Conservation (phyloP, 192 early-diverging fungal species). For the Oehlia diaphana region DNA sequence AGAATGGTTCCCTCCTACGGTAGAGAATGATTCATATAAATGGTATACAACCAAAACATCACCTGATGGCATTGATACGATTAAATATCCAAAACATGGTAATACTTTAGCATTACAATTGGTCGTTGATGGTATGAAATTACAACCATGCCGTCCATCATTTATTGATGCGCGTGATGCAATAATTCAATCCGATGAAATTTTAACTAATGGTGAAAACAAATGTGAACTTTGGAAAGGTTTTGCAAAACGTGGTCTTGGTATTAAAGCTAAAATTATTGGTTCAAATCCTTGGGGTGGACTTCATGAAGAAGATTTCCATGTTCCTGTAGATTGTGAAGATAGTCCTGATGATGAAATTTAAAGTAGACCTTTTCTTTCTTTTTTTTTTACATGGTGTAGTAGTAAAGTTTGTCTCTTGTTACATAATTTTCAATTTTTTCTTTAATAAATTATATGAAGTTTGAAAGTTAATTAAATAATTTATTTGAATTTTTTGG, state of each 20-base stretch:
- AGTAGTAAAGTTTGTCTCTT: background rate
- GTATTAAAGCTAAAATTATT: conserved; percentile 63
- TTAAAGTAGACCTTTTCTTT: background rate
- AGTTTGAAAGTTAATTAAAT: background rate
- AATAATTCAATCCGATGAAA: conserved; percentile 65
- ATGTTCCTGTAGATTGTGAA: conserved; percentile 39
- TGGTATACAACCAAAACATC: conserved; percentile 21
- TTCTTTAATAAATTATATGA: background rate
- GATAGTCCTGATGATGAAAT: background rate
- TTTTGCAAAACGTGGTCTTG: conserved; percentile 91
- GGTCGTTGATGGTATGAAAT: conserved; percentile 73
- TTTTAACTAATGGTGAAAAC: conserved; percentile 66
- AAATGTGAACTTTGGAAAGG: conserved; percentile 70
- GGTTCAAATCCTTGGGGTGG: conserved; percentile 63
- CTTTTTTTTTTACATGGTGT: background rate
- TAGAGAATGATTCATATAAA: conserved; percentile 14
- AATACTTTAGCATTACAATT: conserved; percentile 72
- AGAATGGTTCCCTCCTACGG: conserved; percentile 54
- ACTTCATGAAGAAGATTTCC: conserved; percentile 54
- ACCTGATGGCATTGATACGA: conserved; percentile 11
- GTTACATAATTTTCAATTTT: background rate
- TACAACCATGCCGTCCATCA: conserved; percentile 74
- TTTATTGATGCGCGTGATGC: conserved; percentile 76
- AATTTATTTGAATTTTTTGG: background rate
- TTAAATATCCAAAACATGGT: conserved; percentile 50